Evolutionary conservation across 768 basidiomycete genomes (phyloP), one percentile per base, ranked within the genome.

Genomic region (Collybia nuda): DNA sequence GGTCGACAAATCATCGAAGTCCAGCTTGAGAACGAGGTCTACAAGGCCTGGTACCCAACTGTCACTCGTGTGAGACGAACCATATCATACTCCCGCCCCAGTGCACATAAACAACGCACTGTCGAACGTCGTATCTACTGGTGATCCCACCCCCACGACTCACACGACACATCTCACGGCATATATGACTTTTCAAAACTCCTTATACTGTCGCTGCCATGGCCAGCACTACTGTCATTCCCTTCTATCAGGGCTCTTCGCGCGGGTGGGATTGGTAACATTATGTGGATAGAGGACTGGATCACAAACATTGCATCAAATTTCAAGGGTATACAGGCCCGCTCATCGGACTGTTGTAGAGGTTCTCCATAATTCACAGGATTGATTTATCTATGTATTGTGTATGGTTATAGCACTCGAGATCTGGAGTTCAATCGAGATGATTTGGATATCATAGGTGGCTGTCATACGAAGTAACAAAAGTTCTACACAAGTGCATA

Each of bases 1-100:
- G 90, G 90, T 47, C 85, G 89, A 50, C 87, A 89, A 71, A 78
- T 92, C 57, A 71, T 93, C 54, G 87, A 91, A 62, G 86, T 93
- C 24, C 90, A 88, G 62, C 80, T 93, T 50, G 88, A 91, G 51
- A 73, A 75, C 23, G 82, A 87, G 48, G 61, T 89, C 48, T 87
- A 85, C 78, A 71, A 85, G 48, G 84, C 86, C 39, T 87, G 82
- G 84, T 85, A 86, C 62, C 90, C 89, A n/a, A 74, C 80, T 40
- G 84, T 93, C 44, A 87, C 88, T 51, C 86, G 87, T 55, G 82
- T 93, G 49, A 81, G 77, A 60, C 86, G 90, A 55, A 86, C 85
- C 40, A 77, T 89, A 53, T 81, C 81, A 54, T 83, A 83, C 70
- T 60, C 73, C 43, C 78, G 75, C 48, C 79, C 79, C 12, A 61